These are phyloP conservation scores for Komagataella phaffii DNA, from an alignment of 805 yeast species.

Conservation along the genomic window DNA sequence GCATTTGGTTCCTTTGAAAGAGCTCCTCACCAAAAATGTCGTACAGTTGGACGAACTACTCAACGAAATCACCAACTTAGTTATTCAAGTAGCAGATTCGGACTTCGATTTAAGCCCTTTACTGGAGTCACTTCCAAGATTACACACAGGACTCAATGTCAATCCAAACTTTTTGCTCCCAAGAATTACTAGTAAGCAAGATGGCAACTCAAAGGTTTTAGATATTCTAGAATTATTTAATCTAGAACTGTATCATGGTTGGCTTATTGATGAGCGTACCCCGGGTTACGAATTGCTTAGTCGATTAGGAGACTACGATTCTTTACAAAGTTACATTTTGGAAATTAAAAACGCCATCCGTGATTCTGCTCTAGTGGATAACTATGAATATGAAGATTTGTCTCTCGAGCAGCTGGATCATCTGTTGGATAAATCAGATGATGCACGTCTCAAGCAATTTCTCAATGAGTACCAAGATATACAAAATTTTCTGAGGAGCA, in stretches of 20 bases:
- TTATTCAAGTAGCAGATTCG: slow-evolving; percentile 20
- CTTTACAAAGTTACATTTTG: slow-evolving; percentile 13
- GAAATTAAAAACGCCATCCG: neutral
- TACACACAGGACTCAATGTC: slow-evolving; percentile 60
- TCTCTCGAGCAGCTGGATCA: neutral
- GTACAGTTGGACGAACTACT: slow-evolving; percentile 27
- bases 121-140: slow-evolving; percentile 41
- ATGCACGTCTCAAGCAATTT: neutral
- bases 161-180: slow-evolving; percentile 50
- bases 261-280: slow-evolving; percentile 38
- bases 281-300: slow-evolving; percentile 1
- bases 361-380: neutral
- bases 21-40: slow-evolving; percentile 8
- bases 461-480: slow-evolving; percentile 4
- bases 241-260: slow-evolving; percentile 60
- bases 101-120: slow-evolving; percentile 21
- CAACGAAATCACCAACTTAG: slow-evolving; percentile 33
- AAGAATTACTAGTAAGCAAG: slow-evolving; percentile 4
- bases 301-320: slow-evolving; percentile 12
- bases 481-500: slow-evolving; percentile 35
- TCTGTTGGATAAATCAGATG: neutral
- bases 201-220: slow-evolving; percentile 4
- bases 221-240: slow-evolving; percentile 11
- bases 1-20: slow-evolving; percentile 10
- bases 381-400: neutral